phyloP scores from a whole-genome alignment of 2,329 filamentous ascomycete species.

The Tolypocladium amazonense region DNA sequence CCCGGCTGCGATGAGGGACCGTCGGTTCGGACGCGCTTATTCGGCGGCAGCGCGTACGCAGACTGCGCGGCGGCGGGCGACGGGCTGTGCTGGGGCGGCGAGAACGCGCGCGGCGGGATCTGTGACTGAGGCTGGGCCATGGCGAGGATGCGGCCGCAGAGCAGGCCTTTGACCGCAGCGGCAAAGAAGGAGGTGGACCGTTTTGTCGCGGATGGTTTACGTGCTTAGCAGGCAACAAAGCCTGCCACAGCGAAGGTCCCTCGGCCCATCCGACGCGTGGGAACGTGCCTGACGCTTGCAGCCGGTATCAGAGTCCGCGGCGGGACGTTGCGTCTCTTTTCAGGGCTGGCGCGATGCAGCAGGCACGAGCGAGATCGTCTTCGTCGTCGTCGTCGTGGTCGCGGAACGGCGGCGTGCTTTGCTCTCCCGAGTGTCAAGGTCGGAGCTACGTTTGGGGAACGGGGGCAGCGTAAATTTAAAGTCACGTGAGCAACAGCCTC shows the following conservation, averaged over 20 bases:
- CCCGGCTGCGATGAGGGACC: slow-evolving; percentile 56
- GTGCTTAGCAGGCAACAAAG: slow-evolving; percentile 35
- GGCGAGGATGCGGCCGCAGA: not conserved
- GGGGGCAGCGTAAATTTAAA: slow-evolving; percentile 28
- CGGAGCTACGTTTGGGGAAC: slow-evolving; percentile 18
- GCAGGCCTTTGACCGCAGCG: not conserved
- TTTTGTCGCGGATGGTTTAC: slow-evolving; percentile 7
- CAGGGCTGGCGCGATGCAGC: slow-evolving; percentile 4
- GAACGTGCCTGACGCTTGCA: slow-evolving; percentile 1
- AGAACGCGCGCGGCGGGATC: slow-evolving; percentile 45
- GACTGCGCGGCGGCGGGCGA: slow-evolving; percentile 48
- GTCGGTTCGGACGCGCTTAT: slow-evolving; percentile 52
- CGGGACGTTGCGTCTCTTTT: not conserved
- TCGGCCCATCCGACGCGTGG: slow-evolving; percentile 35
- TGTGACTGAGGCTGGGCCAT: slow-evolving; percentile 52
- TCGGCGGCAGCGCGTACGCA: slow-evolving; percentile 50
- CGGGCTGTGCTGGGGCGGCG: slow-evolving; percentile 49
- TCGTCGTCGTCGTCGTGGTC: slow-evolving; percentile 11
- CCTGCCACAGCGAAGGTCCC: slow-evolving; percentile 34
- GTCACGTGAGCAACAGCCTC: slow-evolving; percentile 26
- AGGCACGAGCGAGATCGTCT: slow-evolving; percentile 12
- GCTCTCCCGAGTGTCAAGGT: slow-evolving; percentile 15
- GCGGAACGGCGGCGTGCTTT: slow-evolving; percentile 11
- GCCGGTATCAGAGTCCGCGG: not conserved
- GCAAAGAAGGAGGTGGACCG: slow-evolving; percentile 3